Evolutionary conservation across 495 filamentous ascomycete species (phyloP).

Genomic region (Chaetomium cochliodes): DNA sequence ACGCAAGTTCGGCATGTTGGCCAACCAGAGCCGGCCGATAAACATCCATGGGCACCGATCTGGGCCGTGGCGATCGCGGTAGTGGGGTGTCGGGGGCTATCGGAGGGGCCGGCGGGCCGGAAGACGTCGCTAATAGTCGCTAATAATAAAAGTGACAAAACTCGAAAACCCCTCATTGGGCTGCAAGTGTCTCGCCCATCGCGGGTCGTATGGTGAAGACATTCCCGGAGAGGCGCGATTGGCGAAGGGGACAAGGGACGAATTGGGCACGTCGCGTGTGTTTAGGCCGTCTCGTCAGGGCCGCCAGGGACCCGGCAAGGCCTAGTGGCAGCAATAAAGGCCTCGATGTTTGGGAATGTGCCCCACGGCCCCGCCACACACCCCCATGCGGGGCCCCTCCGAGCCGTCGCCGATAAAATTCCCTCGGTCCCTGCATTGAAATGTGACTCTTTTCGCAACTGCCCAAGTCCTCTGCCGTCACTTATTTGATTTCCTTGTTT

Average conservation of each 20-base stretch:
- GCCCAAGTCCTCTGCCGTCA: not conserved
- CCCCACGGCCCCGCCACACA: slow-evolving; percentile 17
- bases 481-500: slow-evolving; percentile 3
- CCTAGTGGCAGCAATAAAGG: slow-evolving; percentile 6
- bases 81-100: slow-evolving; percentile 1
- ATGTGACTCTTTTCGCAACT: slow-evolving; percentile 11
- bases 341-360: slow-evolving; percentile 10
- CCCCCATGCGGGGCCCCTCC: slow-evolving; percentile 10
- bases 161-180: slow-evolving; percentile 18
- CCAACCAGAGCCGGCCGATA: slow-evolving; percentile 5
- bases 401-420: slow-evolving; percentile 18
- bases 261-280: slow-evolving; percentile 4
- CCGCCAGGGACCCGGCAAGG: slow-evolving; percentile 2
- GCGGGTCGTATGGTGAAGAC: not conserved
- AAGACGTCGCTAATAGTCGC: slow-evolving; percentile 8
- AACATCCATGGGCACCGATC: not conserved
- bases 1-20: not conserved
- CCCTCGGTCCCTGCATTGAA: slow-evolving; percentile 16
- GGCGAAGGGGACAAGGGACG: not conserved
- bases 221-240: not conserved
- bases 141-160: slow-evolving; percentile 9
- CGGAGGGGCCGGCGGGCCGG: slow-evolving; percentile 13
- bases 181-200: not conserved
- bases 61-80: slow-evolving; percentile 3
- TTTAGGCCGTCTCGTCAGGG: not conserved